Conservation (phyloP, 805 yeast species). For the Wickerhamiella vanderwaltii region DNA sequence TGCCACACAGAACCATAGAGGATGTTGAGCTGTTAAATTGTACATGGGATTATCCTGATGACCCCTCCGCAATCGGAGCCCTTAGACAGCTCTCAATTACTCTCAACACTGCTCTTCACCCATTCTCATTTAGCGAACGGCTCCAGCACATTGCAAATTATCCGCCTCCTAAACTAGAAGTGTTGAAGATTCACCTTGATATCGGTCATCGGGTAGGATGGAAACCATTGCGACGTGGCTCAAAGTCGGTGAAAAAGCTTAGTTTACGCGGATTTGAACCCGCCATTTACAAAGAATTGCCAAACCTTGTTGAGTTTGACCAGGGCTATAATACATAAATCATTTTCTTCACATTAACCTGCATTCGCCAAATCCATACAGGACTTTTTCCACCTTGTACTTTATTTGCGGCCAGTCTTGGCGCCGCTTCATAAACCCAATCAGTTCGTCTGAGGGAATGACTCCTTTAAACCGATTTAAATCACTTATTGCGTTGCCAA, state of each 20-base stretch:
- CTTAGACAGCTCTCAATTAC: conserved; percentile 5
- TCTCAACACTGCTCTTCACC: neutral
- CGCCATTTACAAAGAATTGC: neutral
- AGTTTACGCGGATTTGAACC: conserved; percentile 11
- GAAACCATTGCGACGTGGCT: conserved; percentile 13
- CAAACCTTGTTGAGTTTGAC: conserved; percentile 1
- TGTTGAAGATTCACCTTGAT: conserved; percentile 8
- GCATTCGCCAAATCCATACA: conserved; percentile 70
- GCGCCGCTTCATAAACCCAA: conserved; percentile 77
- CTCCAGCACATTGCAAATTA: conserved; percentile 10
- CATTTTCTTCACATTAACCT: conserved; percentile 5
- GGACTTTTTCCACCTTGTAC: conserved; percentile 78
- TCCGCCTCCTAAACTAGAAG: conserved; percentile 9
- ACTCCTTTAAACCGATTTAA: conserved; percentile 78
- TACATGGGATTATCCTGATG: conserved; percentile 15
- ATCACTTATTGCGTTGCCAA: conserved; percentile 75
- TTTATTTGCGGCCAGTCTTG: conserved; percentile 74
- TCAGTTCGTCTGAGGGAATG: conserved; percentile 85
- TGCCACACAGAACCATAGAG: conserved; percentile 6
- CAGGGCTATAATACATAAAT: conserved; percentile 2
- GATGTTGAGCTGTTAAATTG: conserved; percentile 11
- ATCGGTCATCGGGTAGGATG: conserved; percentile 10
- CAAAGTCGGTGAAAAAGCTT: conserved; percentile 1
- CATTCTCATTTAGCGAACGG: conserved; percentile 14
- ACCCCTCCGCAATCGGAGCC: conserved; percentile 9